Evolutionary conservation across 805 yeast genomes (phyloP), one percentile per base, ranked within the genome.

Genomic region (Candida coquimbonensis): DNA sequence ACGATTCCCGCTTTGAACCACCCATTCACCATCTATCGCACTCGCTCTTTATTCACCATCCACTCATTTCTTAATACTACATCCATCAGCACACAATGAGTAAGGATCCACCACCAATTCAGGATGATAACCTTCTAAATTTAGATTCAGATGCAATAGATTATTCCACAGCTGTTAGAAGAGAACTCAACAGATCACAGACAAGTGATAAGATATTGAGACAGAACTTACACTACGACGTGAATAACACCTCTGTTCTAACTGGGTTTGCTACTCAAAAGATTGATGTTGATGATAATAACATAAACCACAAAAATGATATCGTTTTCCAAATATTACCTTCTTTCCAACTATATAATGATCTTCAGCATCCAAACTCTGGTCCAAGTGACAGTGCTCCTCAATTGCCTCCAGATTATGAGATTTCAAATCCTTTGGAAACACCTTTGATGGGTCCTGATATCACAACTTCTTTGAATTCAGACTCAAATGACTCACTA

Each of bases 291-390:
- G 47, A 47, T 9, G 36, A 39, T 5, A 27, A 26, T 3, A 39
- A 43, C 25, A 27, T 13, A 11, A 27, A 27, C 12, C 29, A 27
- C 12, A 27, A 27, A 27, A 48, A 51, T 8, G 53, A 48, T 9
- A 38, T 51, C 7, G 47, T 64, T 12, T 66, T 78, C 42, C 87
- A 81, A 53, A 74, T 81, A 3, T 59, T 82, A 33, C 89, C 87
- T 0, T 79, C 87, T 0, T 82, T 81, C 55, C 84, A 81, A 50
- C 77, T 82, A 81, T 80, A 78, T 54, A 80, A 77, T 53, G 72
- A 67, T 1, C 42, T 69, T 38, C 69, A 67, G 42, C 55, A 64
- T 40, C 74, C 53, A 62, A 73, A 64, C 50, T 69, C 56, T 44
- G 78, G 59, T 56, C 73, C 57, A 34, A 55, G 57, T 2, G 55